These are phyloP conservation scores for Naegleria lovaniensis DNA, from an alignment of 208 protist species.

Conservation along the genomic window DNA sequence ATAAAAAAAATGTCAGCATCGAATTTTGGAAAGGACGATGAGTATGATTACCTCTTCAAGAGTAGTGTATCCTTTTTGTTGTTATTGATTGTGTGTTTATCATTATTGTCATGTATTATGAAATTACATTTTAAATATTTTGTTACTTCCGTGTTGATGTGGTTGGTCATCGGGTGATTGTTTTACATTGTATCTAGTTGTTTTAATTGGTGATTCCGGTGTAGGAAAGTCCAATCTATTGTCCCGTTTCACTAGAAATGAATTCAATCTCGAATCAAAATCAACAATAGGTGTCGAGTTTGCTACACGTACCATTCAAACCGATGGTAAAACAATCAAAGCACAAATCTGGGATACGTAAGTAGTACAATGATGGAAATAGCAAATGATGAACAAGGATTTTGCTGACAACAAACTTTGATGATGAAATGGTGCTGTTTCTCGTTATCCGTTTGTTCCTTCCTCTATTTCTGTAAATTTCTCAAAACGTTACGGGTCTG, in stretches of 20 bases:
- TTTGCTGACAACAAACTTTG: not conserved
- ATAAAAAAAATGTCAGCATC: not conserved
- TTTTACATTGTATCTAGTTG: not conserved
- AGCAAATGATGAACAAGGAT: not conserved
- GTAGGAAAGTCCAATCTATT: constrained; percentile 33
- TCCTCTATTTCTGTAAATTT: no score
- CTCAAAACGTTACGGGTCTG: no score
- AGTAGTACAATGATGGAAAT: not conserved
- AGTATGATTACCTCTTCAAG: constrained; percentile 24
- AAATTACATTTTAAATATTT: no score
- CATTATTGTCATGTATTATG: no score
- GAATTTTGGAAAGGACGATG: not conserved
- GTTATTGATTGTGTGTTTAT: no score
- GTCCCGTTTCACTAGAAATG: constrained; percentile 29
- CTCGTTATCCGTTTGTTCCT: no score
- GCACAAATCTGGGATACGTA: constrained; percentile 79
- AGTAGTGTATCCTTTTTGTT: not conserved
- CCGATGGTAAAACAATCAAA: constrained; percentile 77
- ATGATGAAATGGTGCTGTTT: not conserved
- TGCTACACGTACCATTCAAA: constrained; percentile 32
- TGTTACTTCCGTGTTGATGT: no score
- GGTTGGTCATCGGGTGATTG: no score
- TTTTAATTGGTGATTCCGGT: constrained; percentile 36
- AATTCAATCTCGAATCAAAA: constrained; percentile 39
- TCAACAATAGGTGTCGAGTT: constrained; percentile 42